Conservation (phyloP, 1,284 basidiomycete species). For the Tilletia indica region DNA sequence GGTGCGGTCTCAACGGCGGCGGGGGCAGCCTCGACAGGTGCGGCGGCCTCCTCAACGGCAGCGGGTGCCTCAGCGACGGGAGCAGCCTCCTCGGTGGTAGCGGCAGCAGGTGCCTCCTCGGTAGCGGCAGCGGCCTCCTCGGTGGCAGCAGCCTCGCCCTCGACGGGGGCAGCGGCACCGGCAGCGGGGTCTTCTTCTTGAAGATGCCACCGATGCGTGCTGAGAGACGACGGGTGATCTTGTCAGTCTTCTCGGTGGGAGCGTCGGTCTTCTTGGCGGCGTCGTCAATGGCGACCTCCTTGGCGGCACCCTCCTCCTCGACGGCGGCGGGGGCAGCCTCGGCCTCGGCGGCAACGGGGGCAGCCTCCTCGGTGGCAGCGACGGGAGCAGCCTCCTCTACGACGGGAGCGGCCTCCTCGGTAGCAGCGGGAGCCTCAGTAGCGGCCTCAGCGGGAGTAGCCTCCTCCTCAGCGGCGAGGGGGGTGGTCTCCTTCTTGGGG, state of each 20-base stretch:
- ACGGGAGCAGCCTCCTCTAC: background rate
- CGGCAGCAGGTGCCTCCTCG: background rate
- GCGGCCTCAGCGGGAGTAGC: background rate
- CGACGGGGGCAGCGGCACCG: background rate
- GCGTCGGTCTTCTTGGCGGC: conserved; percentile 9
- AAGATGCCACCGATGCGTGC: background rate
- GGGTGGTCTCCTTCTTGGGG: conserved; percentile 7
- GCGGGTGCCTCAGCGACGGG: conserved; percentile 4
- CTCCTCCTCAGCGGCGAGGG: background rate
- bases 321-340: background rate
- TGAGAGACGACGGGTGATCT: conserved; percentile 10
- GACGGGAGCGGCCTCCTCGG: conserved; percentile 7
- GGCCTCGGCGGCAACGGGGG: background rate
- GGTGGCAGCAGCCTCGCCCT: background rate
- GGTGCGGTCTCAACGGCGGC: background rate
- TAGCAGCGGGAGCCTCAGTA: background rate
- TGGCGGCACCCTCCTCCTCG: conserved; percentile 1
- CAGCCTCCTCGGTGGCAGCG: background rate
- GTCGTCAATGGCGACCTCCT: conserved; percentile 9
- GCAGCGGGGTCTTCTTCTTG: conserved; percentile 14
- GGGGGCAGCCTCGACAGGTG: background rate
- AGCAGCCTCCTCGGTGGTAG: conserved; percentile 2
- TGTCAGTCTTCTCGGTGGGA: conserved; percentile 7
- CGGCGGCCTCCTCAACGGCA: background rate
- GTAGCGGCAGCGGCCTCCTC: background rate